phyloP scores from a whole-genome alignment of 257 asterid species.

The Fraxinus cuspidata region DNA sequence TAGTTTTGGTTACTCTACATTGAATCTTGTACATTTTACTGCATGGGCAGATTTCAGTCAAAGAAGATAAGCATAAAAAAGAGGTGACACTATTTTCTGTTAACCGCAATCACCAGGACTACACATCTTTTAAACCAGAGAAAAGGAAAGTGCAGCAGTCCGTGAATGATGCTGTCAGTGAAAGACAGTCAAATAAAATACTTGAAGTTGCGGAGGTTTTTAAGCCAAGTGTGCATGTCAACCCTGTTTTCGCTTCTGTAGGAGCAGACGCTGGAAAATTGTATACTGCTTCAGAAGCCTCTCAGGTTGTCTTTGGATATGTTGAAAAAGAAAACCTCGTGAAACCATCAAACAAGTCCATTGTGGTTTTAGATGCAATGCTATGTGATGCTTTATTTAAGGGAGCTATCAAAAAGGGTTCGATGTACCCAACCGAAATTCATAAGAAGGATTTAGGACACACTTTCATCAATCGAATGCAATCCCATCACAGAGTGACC shows the following conservation, averaged over 20 bases:
- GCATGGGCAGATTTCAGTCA: slow-evolving; percentile 68
- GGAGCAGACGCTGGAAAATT: slow-evolving; percentile 68
- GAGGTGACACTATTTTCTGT: slow-evolving; percentile 61
- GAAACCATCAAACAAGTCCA: slow-evolving; percentile 64
- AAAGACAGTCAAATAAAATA: slow-evolving; percentile 46
- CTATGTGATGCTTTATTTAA: slow-evolving; percentile 88
- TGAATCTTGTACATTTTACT: slow-evolving; percentile 25
- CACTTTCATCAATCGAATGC: slow-evolving; percentile 82
- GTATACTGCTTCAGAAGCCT: slow-evolving; percentile 76
- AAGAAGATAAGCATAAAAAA: slow-evolving; percentile 91
- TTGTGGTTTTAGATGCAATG: slow-evolving; percentile 69
- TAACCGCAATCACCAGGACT: slow-evolving; percentile 78
- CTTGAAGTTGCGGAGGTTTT: slow-evolving; percentile 78
- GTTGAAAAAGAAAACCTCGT: slow-evolving; percentile 82
- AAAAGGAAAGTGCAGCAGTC: slow-evolving; percentile 69
- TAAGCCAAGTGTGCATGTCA: slow-evolving; percentile 85
- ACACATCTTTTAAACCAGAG: slow-evolving; percentile 79
- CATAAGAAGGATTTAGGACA: slow-evolving; percentile 80
- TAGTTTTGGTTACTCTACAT: slow-evolving; percentile 15
- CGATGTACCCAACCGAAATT: slow-evolving; percentile 84
- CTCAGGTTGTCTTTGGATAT: slow-evolving; percentile 73
- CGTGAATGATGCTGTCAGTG: slow-evolving; percentile 36
- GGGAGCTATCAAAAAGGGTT: slow-evolving; percentile 91
- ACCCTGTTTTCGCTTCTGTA: slow-evolving; percentile 66
- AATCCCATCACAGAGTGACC: slow-evolving; percentile 71